phyloP scores from a whole-genome alignment of 2,329 filamentous ascomycete genomes.

The Aspergillus udagawae region DNA sequence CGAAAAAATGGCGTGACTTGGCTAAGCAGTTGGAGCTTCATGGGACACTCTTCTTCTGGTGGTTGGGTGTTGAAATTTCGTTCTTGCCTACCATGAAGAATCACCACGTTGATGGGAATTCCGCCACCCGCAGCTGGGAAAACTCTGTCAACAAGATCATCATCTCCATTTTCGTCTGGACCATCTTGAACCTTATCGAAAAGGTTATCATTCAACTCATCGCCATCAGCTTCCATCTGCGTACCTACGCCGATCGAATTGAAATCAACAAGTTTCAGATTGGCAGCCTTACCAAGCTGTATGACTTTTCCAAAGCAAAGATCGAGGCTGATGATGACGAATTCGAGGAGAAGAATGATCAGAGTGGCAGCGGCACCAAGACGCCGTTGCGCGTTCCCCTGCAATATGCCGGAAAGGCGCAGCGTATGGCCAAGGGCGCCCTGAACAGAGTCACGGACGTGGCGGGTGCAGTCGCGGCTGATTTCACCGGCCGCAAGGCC shows the following conservation, averaged over 20 bases:
- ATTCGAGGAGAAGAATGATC: slow-evolving; percentile 56
- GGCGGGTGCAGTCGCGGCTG: slow-evolving; percentile 79
- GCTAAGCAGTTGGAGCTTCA: slow-evolving; percentile 81
- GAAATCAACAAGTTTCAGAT: slow-evolving; percentile 92
- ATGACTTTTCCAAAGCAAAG: slow-evolving; percentile 60
- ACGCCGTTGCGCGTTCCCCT: slow-evolving; percentile 75
- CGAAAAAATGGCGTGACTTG: slow-evolving; percentile 91
- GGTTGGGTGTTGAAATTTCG: slow-evolving; percentile 78
- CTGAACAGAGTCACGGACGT: slow-evolving; percentile 79
- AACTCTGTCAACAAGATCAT: slow-evolving; percentile 78
- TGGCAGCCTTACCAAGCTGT: slow-evolving; percentile 61
- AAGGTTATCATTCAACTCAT: slow-evolving; percentile 95
- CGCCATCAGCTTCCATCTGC: slow-evolving; percentile 84
- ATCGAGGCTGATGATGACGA: slow-evolving; percentile 71
- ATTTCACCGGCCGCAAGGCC: slow-evolving; percentile 75
- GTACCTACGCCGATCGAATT: slow-evolving; percentile 87
- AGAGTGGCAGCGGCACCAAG: slow-evolving; percentile 53
- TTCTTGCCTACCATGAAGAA: slow-evolving; percentile 78
- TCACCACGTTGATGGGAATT: slow-evolving; percentile 55
- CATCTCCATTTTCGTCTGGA: slow-evolving; percentile 75
- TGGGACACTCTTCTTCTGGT: slow-evolving; percentile 86
- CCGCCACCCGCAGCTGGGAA: slow-evolving; percentile 63
- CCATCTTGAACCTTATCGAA: slow-evolving; percentile 76
- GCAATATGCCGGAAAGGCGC: slow-evolving; percentile 62
- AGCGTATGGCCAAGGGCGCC: slow-evolving; percentile 70